Percentiles rank a stretch among this genome's conserved stretches.
Conservation (phyloP, 2,329 filamentous ascomycete genomes). For the Cercospora sp. region DNA sequence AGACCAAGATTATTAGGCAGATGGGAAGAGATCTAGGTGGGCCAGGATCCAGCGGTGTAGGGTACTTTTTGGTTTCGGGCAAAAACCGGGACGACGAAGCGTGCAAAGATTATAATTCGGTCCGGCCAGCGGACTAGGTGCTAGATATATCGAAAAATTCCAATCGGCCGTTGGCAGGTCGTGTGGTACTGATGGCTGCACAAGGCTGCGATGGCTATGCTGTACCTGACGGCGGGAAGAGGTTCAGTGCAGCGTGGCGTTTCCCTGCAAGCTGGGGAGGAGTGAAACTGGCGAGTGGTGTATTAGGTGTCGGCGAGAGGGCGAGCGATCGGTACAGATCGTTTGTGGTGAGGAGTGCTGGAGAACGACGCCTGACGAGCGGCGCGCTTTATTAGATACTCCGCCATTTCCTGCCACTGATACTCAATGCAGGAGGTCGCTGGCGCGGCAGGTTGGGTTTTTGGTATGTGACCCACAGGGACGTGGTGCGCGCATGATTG, state of each 20-base stretch:
- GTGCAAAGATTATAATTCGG: conserved; percentile 33
- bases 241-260: conserved; percentile 26
- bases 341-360: conserved; percentile 16
- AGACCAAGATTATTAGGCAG: conserved; percentile 32
- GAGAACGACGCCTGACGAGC: neutral
- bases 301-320: conserved; percentile 18
- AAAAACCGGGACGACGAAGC: conserved; percentile 30
- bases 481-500: conserved; percentile 16
- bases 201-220: conserved; percentile 24
- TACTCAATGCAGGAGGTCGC: conserved; percentile 25
- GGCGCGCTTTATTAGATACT: conserved; percentile 15
- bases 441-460: conserved; percentile 19
- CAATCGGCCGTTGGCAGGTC: conserved; percentile 22
- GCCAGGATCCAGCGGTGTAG: conserved; percentile 32
- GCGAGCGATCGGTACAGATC: conserved; percentile 14
- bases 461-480: conserved; percentile 21
- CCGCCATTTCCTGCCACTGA: conserved; percentile 18
- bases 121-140: conserved; percentile 40
- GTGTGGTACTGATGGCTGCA: conserved; percentile 33
- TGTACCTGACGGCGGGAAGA: conserved; percentile 22
- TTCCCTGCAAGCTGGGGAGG: conserved; percentile 23
- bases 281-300: conserved; percentile 14
- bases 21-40: conserved; percentile 29
- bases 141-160: conserved; percentile 26
- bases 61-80: conserved; percentile 32